Percentiles rank a stretch among this genome's conserved stretches.
These are phyloP conservation scores for Calocybe gangraenosa DNA, from an alignment of 768 basidiomycete species.

Conservation along the genomic window DNA sequence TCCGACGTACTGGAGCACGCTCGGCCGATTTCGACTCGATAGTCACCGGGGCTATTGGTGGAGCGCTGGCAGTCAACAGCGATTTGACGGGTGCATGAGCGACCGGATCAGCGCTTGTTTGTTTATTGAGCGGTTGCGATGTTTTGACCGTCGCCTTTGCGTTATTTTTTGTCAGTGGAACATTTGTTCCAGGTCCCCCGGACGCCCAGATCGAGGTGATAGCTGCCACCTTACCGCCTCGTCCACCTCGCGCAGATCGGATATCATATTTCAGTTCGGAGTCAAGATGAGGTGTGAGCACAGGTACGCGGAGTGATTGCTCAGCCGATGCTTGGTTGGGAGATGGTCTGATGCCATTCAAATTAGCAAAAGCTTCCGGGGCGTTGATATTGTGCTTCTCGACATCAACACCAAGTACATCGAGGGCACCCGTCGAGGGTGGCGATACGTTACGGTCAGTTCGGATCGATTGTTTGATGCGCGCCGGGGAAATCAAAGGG, in stretches of 20 bases:
- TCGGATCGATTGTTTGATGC: conserved; percentile 26
- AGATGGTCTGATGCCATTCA: conserved; percentile 4
- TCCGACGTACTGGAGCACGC: conserved; percentile 22
- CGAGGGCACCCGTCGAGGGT: conserved; percentile 19
- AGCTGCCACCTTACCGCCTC: conserved; percentile 69
- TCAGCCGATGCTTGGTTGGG: conserved; percentile 13
- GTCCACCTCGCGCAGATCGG: conserved; percentile 73
- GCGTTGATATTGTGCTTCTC: conserved; percentile 17
- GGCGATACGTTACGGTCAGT: conserved; percentile 35
- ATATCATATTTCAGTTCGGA: conserved; percentile 66
- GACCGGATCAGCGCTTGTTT: neutral
- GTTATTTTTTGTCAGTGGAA: neutral
- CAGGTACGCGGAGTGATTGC: conserved; percentile 25
- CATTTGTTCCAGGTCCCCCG: conserved; percentile 25
- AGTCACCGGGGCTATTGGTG: conserved; percentile 10
- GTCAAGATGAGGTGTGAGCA: conserved; percentile 32
- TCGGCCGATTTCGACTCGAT: conserved; percentile 13
- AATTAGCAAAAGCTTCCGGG: conserved; percentile 10
- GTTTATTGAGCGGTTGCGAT: neutral
- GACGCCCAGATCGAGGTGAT: conserved; percentile 74
- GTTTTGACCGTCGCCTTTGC: conserved; percentile 5
- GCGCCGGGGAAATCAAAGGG: conserved; percentile 21
- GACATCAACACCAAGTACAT: conserved; percentile 12
- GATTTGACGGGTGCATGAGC: conserved; percentile 7
- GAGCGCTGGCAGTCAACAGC: conserved; percentile 4